Evolutionary conservation across 768 basidiomycete species (phyloP).

Genomic region (Leucosporidium scottii): DNA sequence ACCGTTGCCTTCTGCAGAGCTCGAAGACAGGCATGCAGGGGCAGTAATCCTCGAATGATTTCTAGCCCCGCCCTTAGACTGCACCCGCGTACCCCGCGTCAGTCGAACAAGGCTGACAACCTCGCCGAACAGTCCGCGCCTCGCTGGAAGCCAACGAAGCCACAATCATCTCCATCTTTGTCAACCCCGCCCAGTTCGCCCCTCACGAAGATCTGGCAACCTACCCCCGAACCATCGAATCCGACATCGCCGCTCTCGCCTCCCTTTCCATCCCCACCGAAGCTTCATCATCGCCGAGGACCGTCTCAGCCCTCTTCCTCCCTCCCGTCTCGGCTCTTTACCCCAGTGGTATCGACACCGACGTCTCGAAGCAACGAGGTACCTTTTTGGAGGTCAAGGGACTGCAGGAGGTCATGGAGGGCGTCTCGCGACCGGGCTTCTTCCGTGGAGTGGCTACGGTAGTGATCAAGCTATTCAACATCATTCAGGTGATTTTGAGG

Average conservation of each 20-base stretch:
- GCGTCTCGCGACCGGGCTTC: constrained; percentile 74
- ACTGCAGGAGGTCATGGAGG: constrained; percentile 75
- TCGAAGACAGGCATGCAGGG: background rate
- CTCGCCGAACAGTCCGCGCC: constrained; percentile 54
- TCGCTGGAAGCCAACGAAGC: constrained; percentile 72
- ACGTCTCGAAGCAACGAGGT: constrained; percentile 65
- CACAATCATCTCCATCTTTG: constrained; percentile 91
- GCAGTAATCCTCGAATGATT: background rate
- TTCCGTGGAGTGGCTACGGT: constrained; percentile 94
- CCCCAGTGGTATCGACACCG: constrained; percentile 79
- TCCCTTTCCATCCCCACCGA: constrained; percentile 36
- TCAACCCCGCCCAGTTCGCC: constrained; percentile 96
- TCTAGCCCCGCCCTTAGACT: too few relatives aligned
- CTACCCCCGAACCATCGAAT: constrained; percentile 79
- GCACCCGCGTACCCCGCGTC: too few relatives aligned
- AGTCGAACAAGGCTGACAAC: background rate
- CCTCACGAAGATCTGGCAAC: constrained; percentile 85
- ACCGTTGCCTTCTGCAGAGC: background rate
- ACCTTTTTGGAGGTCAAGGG: constrained; percentile 90
- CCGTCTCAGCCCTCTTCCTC: constrained; percentile 65
- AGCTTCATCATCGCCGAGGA: constrained; percentile 39
- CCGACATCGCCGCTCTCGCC: constrained; percentile 61
- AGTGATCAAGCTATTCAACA: constrained; percentile 90
- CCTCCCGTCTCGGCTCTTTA: constrained; percentile 81
- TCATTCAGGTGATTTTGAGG: constrained; percentile 73